Percentiles rank a stretch among this genome's conserved stretches.
phyloP scores from a whole-genome alignment of 2,329 filamentous ascomycete species.

The Cercospora sp. region DNA sequence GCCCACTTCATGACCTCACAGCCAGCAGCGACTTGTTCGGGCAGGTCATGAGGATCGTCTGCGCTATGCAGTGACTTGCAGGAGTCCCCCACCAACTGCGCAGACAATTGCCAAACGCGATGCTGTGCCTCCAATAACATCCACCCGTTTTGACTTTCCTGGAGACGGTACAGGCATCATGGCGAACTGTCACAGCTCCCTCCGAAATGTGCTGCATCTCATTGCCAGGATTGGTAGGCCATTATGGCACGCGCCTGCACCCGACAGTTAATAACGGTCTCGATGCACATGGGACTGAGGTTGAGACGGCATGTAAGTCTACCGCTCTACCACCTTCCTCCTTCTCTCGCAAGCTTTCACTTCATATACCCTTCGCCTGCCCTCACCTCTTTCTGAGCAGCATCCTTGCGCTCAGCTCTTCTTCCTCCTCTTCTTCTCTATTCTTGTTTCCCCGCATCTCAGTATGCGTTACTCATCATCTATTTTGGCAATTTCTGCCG shows the following conservation, averaged over 20 bases:
- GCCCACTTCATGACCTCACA: background rate
- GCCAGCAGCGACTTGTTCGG: background rate
- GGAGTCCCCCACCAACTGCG: background rate
- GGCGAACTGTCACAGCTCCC: background rate
- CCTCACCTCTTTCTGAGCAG: background rate
- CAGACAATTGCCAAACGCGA: background rate
- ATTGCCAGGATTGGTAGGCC: background rate
- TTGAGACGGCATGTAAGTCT: background rate
- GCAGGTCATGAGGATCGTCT: constrained; percentile 14
- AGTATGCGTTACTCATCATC: constrained; percentile 10
- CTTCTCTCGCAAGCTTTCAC: background rate
- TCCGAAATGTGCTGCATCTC: background rate
- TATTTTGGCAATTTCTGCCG: constrained; percentile 9
- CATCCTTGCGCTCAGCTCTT: background rate
- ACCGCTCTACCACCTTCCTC: background rate
- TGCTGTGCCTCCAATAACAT: background rate
- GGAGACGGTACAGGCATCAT: background rate
- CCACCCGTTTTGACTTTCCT: background rate
- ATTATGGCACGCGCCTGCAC: background rate
- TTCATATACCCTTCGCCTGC: background rate
- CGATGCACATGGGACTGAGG: background rate
- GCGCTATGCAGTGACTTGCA: constrained; percentile 7
- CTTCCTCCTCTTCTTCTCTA: background rate
- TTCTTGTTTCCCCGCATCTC: background rate
- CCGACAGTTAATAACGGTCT: background rate